Base-by-base conservation (phyloP, 805 yeast species). In the Saccharomycopsis selenospora region DNA sequence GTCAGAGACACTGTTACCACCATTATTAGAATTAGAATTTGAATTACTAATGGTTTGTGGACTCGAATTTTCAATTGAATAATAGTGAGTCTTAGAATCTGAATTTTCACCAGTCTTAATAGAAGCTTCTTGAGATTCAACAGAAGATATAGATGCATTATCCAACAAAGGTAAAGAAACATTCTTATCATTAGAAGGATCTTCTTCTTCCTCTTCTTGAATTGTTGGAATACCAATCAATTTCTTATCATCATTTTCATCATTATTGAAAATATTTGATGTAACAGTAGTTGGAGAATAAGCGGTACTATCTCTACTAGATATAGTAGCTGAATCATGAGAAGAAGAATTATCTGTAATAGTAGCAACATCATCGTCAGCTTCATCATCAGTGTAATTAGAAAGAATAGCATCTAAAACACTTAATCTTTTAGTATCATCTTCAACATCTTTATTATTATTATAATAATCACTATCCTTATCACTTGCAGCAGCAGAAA, bases 61-160 rank as follows among this genome's bases (percentile, higher is more conserved):
- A 4, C 8, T 14, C 18, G 36, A 23, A 18, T 47, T 45, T 2
- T 8, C 46, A 17, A 50, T 43, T n/a, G 54, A 50, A 36, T 50
- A 50, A 33, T 40, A 50, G 11, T 48, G 40, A 4, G 52, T 48
- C 24, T 49, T 47, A 2, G 40, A 23, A 17, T 50, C 51, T 5
- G 46, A 40, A 7, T 27, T 27, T 3, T 25, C 18, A 20, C 46
- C 27, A 24, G 54, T 50, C n/a, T 50, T 43, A 22, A 50, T 26
- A 14, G 38, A 33, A 5, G 17, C 38, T 6, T 33, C 38, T n/a
- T 33, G 38, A 10, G 54, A 50, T 8, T 50, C 51, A 24, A 44
- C 33, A 13, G 52, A 49, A 11, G 51, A 47, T 10, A 50, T 41
- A 22, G 54, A 50, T 11, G 36, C 50, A 40, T 46, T 41, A 26